These are phyloP conservation scores for Microcos paniculata DNA, from an alignment of 345 rosid genomes.

Conservation along the genomic window DNA sequence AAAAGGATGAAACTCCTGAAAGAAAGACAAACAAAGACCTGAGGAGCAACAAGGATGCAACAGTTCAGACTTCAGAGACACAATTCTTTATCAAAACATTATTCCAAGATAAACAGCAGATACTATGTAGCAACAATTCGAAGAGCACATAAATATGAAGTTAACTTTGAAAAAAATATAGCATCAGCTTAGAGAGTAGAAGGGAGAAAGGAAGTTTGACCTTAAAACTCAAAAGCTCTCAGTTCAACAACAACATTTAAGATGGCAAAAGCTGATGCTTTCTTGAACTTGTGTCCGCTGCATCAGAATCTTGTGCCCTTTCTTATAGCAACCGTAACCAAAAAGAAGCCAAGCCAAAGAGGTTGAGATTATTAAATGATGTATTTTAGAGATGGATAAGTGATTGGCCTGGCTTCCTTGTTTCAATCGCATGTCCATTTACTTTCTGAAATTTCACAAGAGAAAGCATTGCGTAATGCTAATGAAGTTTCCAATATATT, in stretches of 20 bases:
- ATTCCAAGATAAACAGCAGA: no score
- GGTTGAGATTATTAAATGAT: not conserved
- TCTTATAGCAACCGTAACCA: not conserved
- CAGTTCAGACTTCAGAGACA: no score
- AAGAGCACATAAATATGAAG: no score
- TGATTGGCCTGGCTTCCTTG: not conserved
- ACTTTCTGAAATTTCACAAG: not conserved
- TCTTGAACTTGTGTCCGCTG: not conserved
- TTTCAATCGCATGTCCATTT: not conserved
- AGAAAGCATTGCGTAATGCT: not conserved
- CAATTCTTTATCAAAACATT: no score
- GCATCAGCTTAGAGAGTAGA: no score
- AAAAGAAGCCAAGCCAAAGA: not conserved
- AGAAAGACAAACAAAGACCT: no score
- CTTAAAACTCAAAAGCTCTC: not conserved
- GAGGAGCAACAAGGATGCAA: no score
- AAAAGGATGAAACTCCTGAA: no score
- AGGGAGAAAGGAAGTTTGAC: not conserved
- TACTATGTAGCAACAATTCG: no score
- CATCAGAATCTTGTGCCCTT: no score
- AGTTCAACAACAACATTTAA: not conserved
- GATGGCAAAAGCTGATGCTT: not conserved
- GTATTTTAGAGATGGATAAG: not conserved
- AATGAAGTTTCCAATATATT: not conserved
- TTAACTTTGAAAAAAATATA: no score